phyloP scores from a whole-genome alignment of 805 yeast species.

The Grigorovia jiainica region DNA sequence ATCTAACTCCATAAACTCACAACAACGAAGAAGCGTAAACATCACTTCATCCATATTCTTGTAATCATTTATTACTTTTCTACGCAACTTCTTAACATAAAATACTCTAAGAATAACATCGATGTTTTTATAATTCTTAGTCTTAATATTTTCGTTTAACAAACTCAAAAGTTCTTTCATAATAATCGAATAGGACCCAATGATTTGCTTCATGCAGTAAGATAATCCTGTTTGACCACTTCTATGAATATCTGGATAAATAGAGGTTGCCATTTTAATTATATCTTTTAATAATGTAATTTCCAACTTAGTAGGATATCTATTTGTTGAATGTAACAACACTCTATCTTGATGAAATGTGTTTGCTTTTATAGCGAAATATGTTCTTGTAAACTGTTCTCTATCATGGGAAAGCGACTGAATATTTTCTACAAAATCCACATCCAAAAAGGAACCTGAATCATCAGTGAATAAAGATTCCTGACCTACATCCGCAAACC shows the following conservation, averaged over 20 bases:
- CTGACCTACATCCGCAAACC: conserved; percentile 74
- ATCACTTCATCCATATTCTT: conserved; percentile 40
- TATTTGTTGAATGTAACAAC: conserved; percentile 58
- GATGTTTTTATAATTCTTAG: conserved; percentile 43
- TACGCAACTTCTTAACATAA: conserved; percentile 45
- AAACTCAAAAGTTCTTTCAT: conserved; percentile 34
- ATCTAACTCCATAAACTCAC: conserved; percentile 45
- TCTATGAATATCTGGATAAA: conserved; percentile 57
- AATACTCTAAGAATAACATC: conserved; percentile 58
- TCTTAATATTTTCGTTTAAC: conserved; percentile 40
- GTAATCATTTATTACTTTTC: conserved; percentile 49
- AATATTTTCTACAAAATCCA: conserved; percentile 45
- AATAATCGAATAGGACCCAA: conserved; percentile 53
- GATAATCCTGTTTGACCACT: conserved; percentile 62
- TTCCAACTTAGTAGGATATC: conserved; percentile 62
- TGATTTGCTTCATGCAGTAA: conserved; percentile 59
- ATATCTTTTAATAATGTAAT: conserved; percentile 54
- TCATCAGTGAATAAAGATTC: conserved; percentile 53
- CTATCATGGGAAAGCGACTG: conserved; percentile 56
- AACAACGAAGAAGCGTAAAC: conserved; percentile 42
- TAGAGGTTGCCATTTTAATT: conserved; percentile 53
- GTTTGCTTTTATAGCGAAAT: conserved; percentile 66
- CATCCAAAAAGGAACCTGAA: conserved; percentile 44
- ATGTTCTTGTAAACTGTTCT: conserved; percentile 68
- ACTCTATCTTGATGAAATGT: conserved; percentile 69